phyloP scores from a whole-genome alignment of 306 rosid species.

The Quercus variabilis region DNA sequence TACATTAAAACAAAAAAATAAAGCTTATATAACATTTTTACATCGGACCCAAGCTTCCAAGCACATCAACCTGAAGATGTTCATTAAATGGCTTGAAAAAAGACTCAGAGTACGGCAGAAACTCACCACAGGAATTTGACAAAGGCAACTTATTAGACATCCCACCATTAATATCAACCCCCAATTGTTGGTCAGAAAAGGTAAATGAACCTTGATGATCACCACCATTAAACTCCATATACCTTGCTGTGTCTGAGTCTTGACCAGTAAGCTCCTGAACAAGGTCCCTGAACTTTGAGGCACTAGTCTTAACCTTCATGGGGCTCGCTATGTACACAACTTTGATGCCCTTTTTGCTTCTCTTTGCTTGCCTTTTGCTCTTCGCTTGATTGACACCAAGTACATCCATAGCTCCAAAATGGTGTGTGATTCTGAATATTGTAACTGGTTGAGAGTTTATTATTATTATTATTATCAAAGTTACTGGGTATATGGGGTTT shows the following conservation, averaged over 20 bases:
- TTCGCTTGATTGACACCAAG: slow-evolving; percentile 19
- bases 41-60: slow-evolving; percentile 3
- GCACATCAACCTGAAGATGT: slow-evolving; percentile 1
- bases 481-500: background rate
- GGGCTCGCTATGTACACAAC: slow-evolving; percentile 59
- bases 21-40: background rate
- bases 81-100: slow-evolving; percentile 3
- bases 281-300: slow-evolving; percentile 50
- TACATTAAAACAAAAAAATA: no score
- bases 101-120: background rate
- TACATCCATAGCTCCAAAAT: background rate
- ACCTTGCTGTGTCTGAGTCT: slow-evolving; percentile 44
- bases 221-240: slow-evolving; percentile 23
- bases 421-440: no score
- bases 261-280: slow-evolving; percentile 60
- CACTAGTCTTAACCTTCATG: slow-evolving; percentile 55
- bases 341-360: slow-evolving; percentile 24
- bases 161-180: background rate
- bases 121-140: background rate
- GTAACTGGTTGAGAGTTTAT: no score
- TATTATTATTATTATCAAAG: no score
- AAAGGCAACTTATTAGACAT: slow-evolving; percentile 4
- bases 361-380: slow-evolving; percentile 18
- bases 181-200: background rate
- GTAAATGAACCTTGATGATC: background rate